Conservation (phyloP, 495 filamentous ascomycete genomes). For the Aspergillus sclerotioniger region DNA sequence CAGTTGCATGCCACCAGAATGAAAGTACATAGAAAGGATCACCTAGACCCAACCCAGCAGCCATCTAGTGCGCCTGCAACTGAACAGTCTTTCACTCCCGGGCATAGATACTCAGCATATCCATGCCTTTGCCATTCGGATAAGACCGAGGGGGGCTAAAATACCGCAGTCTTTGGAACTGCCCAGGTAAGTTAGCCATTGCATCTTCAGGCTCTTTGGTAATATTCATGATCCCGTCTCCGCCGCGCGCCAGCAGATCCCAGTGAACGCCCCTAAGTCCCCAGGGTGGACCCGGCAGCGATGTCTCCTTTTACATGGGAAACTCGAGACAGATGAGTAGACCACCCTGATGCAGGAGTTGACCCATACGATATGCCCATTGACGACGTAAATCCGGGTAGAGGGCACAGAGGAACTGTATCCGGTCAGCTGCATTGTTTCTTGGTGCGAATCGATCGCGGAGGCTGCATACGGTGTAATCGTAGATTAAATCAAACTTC, state of each 20-base stretch:
- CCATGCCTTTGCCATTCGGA: conserved; percentile 13
- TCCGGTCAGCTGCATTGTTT: background rate
- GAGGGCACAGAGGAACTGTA: conserved; percentile 44
- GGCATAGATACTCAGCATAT: conserved; percentile 15
- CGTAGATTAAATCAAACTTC: conserved; percentile 71
- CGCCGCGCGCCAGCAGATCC: conserved; percentile 23
- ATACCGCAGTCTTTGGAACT: conserved; percentile 11
- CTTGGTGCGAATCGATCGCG: background rate
- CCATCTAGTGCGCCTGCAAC: too few relatives aligned
- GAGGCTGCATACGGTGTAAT: conserved; percentile 61
- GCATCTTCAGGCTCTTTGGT: background rate
- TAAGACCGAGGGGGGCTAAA: conserved; percentile 9
- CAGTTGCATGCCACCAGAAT: too few relatives aligned
- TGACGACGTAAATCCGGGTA: conserved; percentile 31
- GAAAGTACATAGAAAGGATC: too few relatives aligned
- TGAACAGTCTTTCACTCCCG: background rate
- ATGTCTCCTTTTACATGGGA: conserved; percentile 38
- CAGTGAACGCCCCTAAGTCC: conserved; percentile 37
- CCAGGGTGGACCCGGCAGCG: conserved; percentile 38
- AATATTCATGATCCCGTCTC: background rate
- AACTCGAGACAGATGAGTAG: conserved; percentile 45
- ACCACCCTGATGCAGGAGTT: conserved; percentile 27
- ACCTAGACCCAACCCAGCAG: too few relatives aligned
- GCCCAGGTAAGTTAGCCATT: background rate
- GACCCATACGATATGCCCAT: conserved; percentile 37